Percentiles rank a stretch among this genome's conserved stretches.
phyloP scores from a whole-genome alignment of 352 stramenopile genomes.

The Phytopythium montanum region DNA sequence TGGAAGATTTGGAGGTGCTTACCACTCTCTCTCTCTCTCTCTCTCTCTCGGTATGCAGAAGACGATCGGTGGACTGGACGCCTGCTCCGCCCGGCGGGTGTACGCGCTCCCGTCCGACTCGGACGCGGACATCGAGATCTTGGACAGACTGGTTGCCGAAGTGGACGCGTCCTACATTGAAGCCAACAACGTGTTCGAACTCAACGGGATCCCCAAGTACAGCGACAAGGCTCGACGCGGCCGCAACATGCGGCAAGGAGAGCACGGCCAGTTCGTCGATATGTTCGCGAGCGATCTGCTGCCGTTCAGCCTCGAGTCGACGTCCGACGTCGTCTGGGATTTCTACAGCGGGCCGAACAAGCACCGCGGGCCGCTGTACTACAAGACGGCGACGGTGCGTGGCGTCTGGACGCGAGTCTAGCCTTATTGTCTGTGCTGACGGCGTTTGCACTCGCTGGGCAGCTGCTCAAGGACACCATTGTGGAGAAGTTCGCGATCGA shows the following conservation, averaged over 20 bases:
- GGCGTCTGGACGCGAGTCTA: no score
- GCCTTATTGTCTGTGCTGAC: no score
- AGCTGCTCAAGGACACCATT: constrained; percentile 17
- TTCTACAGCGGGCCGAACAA: constrained; percentile 30
- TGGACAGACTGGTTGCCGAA: constrained; percentile 13
- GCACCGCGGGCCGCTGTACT: constrained; percentile 27
- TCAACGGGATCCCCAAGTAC: constrained; percentile 5
- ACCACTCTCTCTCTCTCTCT: no score
- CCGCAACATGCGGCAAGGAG: constrained; percentile 20
- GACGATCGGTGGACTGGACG: neutral
- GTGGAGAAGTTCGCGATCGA: constrained; percentile 28
- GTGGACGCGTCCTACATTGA: constrained; percentile 10
- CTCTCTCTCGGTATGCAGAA: no score
- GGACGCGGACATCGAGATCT: constrained; percentile 17
- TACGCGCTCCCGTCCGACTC: neutral
- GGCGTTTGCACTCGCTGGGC: no score
- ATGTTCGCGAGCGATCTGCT: constrained; percentile 34
- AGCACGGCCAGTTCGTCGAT: constrained; percentile 28
- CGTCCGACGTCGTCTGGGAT: constrained; percentile 26
- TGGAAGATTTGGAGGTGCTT: no score
- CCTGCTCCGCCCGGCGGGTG: neutral
- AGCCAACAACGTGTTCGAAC: constrained; percentile 13
- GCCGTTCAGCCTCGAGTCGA: constrained; percentile 28
- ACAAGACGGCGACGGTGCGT: constrained; percentile 27
- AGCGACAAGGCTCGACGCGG: neutral